Conservation (phyloP, 352 stramenopile species). For the Pythium coloratum region DNA sequence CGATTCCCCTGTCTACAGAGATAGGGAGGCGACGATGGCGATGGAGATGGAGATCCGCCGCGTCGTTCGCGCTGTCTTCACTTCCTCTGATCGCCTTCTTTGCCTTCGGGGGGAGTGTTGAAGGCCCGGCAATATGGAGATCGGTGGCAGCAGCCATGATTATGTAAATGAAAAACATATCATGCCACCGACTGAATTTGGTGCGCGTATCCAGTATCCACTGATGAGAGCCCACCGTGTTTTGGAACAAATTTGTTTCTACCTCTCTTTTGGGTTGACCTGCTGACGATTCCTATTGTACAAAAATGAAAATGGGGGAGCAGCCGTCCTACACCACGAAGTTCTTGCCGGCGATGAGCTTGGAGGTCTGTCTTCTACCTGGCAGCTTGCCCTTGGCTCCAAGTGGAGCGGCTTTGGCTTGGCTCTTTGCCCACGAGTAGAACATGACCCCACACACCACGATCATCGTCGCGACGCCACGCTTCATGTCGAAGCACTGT, state of each 20-base stretch:
- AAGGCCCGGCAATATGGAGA: slow-evolving; percentile 13
- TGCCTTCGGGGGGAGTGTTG: slow-evolving; percentile 13
- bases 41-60: not conserved
- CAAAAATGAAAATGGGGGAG: not conserved
- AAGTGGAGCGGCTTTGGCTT: slow-evolving; percentile 32
- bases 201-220: not conserved
- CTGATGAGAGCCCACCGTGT: not conserved
- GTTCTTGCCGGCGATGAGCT: slow-evolving; percentile 67
- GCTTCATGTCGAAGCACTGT: slow-evolving; percentile 85
- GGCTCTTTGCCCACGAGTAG: slow-evolving; percentile 85
- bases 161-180: not conserved
- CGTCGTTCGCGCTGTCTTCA: not conserved
- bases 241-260: not conserved
- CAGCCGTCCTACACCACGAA: slow-evolving; percentile 47
- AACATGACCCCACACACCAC: slow-evolving; percentile 82
- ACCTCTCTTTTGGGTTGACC: not conserved
- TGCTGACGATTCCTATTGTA: not conserved
- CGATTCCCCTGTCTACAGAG: slow-evolving; percentile 1
- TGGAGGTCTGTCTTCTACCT: slow-evolving; percentile 19
- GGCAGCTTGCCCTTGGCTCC: not conserved
- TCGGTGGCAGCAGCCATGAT: slow-evolving; percentile 8
- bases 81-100: slow-evolving; percentile 2
- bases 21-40: not conserved
- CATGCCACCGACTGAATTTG: slow-evolving; percentile 15
- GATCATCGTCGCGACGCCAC: slow-evolving; percentile 76